A percentile compares a stretch with the other conserved stretches of the same genome.
These are phyloP conservation scores for Amanita rimosa DNA, from an alignment of 768 basidiomycete genomes.

Conservation along the genomic window DNA sequence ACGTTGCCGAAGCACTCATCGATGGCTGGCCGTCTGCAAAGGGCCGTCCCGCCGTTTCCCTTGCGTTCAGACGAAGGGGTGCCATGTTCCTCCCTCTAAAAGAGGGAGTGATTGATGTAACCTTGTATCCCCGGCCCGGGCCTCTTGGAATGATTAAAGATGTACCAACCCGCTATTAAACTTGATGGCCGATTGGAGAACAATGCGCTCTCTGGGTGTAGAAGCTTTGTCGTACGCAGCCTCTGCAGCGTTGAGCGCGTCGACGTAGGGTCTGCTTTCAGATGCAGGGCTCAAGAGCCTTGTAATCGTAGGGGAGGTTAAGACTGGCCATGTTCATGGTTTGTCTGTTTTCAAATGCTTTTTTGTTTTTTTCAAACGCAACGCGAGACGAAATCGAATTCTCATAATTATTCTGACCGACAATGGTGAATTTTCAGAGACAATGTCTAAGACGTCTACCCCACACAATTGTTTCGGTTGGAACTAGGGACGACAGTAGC, in stretches of 20 bases:
- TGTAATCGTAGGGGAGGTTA: slow-evolving; percentile 65
- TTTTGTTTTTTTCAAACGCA: too few species aligned
- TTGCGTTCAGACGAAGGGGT: slow-evolving; percentile 42
- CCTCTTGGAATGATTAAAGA: too few species aligned
- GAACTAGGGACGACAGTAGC: too few species aligned
- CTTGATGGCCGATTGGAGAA: slow-evolving; percentile 81
- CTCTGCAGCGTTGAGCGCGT: slow-evolving; percentile 86
- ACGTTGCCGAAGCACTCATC: slow-evolving; percentile 51
- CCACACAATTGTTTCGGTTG: too few species aligned
- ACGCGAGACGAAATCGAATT: too few species aligned
- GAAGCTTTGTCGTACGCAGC: slow-evolving; percentile 53
- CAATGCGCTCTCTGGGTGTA: slow-evolving; percentile 73
- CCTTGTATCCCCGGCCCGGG: slow-evolving; percentile 29
- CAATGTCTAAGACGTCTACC: too few species aligned
- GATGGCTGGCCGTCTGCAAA: slow-evolving; percentile 62
- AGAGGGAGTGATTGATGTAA: slow-evolving; percentile 90
- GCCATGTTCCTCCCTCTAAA: slow-evolving; percentile 97
- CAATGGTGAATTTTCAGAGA: too few species aligned
- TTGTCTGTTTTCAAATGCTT: too few species aligned
- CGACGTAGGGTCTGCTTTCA: slow-evolving; percentile 86
- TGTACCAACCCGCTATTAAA: slow-evolving; percentile 93
- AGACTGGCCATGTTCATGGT: too few species aligned
- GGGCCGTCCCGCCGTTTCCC: slow-evolving; percentile 57
- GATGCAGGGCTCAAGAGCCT: slow-evolving; percentile 91
- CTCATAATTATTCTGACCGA: too few species aligned